These are phyloP conservation scores for Pleurotus tuoliensis DNA, from an alignment of 768 basidiomycete species.

Conservation along the genomic window DNA sequence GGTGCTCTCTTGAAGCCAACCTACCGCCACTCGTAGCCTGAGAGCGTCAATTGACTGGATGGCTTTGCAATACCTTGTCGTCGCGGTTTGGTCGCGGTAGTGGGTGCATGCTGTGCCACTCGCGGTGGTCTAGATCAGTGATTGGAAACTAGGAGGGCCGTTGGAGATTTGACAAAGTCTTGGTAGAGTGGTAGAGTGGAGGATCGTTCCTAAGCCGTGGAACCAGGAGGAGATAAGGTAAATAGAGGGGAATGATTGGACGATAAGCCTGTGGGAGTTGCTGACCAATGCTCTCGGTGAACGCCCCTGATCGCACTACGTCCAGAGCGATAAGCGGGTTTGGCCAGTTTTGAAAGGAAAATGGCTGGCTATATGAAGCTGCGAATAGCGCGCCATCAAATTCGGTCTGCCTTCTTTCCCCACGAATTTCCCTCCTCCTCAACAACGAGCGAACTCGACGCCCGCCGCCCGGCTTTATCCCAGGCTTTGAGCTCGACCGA, in stretches of 20 bases:
- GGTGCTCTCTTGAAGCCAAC: not conserved
- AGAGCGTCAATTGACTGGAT: not conserved
- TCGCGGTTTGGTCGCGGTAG: not conserved
- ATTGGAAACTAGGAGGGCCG: not conserved
- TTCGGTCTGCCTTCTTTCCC: slow-evolving; percentile 1
- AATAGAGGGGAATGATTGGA: slow-evolving; percentile 3
- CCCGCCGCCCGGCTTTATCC: not conserved
- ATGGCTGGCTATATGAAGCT: not conserved
- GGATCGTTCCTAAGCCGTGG: not conserved
- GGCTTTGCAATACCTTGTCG: not conserved
- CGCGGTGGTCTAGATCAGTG: not conserved
- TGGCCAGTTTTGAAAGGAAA: not conserved
- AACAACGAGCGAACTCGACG: not conserved
- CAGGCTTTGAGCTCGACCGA: not conserved
- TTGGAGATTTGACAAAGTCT: not conserved
- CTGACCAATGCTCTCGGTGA: not conserved
- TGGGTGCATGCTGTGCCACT: not conserved
- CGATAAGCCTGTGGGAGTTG: slow-evolving; percentile 6
- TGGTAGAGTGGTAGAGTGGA: not conserved
- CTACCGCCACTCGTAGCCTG: not conserved
- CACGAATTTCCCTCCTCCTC: not conserved
- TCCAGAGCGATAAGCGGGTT: not conserved
- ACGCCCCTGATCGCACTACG: not conserved
- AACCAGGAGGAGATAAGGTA: slow-evolving; percentile 1
- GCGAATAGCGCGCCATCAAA: not conserved